Evolutionary conservation across 805 yeast genomes (phyloP).

Genomic region (Ogataea allantospora): DNA sequence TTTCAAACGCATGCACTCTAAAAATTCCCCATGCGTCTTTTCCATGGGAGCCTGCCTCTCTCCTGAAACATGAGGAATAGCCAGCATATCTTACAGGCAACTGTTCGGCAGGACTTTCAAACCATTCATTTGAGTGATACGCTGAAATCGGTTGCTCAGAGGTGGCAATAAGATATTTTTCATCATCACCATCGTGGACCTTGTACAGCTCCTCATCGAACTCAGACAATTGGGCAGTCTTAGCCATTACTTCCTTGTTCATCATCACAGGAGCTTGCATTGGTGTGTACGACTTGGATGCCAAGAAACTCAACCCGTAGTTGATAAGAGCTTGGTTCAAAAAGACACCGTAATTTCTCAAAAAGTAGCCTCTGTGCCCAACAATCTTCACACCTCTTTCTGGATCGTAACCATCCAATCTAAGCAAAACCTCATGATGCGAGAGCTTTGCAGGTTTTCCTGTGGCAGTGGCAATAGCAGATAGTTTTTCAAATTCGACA

Average conservation of each 20-base stretch:
- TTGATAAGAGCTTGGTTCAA: constrained; percentile 97
- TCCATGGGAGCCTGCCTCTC: constrained; percentile 99
- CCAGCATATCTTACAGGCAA: constrained; percentile 97
- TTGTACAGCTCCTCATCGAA: constrained; percentile 98
- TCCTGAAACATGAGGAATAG: constrained; percentile 96
- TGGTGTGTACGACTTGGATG: constrained; percentile 73
- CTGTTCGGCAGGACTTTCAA: constrained; percentile 95
- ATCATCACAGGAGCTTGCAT: constrained; percentile 99
- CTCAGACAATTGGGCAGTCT: constrained; percentile 96
- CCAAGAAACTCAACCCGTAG: constrained; percentile 86
- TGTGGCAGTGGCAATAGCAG: constrained; percentile 71
- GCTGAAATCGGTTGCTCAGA: constrained; percentile 99
- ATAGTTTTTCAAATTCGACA: constrained; percentile 46
- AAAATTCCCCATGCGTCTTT: constrained; percentile 99
- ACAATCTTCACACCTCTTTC: constrained; percentile 97
- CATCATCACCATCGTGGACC: constrained; percentile 95
- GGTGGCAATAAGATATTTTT: constrained; percentile 96
- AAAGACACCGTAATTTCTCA: constrained; percentile 94
- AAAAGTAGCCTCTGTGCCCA: constrained; percentile 98
- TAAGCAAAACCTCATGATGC: constrained; percentile 90
- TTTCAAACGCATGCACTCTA: constrained; percentile 98
- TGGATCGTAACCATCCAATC: constrained; percentile 97
- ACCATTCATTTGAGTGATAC: constrained; percentile 97
- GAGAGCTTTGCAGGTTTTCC: constrained; percentile 77
- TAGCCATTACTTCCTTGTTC: constrained; percentile 99